A percentile compares a stretch with the other conserved stretches of the same genome.
Conservation (phyloP, 768 basidiomycete genomes). For the Auricularia sp. region DNA sequence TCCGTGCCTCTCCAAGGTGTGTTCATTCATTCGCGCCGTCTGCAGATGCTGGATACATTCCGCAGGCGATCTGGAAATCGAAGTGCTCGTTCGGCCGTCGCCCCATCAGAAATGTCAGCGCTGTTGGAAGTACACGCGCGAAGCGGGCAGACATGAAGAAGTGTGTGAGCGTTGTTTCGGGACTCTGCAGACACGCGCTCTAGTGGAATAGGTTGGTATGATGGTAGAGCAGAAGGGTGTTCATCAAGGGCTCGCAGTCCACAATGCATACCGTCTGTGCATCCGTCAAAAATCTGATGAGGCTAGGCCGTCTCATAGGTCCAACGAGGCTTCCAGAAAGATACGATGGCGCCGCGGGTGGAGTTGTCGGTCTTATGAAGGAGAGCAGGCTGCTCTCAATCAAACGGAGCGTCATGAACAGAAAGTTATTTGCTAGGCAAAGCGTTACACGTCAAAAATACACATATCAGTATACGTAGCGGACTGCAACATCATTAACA, state of each 20-base stretch:
- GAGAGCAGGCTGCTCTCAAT: too few species aligned
- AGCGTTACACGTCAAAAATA: background rate
- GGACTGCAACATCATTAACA: background rate
- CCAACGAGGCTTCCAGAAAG: too few species aligned
- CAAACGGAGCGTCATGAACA: too few species aligned
- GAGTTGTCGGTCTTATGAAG: too few species aligned
- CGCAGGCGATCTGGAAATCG: conserved; percentile 19
- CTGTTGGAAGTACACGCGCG: conserved; percentile 74
- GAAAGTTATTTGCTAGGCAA: too few species aligned
- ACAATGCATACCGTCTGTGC: too few species aligned
- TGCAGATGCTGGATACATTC: background rate
- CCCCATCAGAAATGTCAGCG: conserved; percentile 67
- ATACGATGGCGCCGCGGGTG: too few species aligned
- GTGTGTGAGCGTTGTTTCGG: conserved; percentile 35
- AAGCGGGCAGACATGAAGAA: conserved; percentile 25
- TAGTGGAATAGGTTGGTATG: too few species aligned
- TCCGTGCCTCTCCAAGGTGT: conserved; percentile 37
- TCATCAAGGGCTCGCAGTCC: too few species aligned
- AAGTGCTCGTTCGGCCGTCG: conserved; percentile 54
- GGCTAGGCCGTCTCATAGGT: too few species aligned
- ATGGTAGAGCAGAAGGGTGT: too few species aligned
- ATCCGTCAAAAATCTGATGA: too few species aligned
- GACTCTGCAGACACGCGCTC: background rate
- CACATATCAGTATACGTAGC: background rate
- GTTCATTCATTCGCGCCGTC: conserved; percentile 8